Evolutionary conservation across 1,284 basidiomycete genomes (phyloP), one percentile per base, ranked within the genome.

Genomic region (Schizophyllum amplum): DNA sequence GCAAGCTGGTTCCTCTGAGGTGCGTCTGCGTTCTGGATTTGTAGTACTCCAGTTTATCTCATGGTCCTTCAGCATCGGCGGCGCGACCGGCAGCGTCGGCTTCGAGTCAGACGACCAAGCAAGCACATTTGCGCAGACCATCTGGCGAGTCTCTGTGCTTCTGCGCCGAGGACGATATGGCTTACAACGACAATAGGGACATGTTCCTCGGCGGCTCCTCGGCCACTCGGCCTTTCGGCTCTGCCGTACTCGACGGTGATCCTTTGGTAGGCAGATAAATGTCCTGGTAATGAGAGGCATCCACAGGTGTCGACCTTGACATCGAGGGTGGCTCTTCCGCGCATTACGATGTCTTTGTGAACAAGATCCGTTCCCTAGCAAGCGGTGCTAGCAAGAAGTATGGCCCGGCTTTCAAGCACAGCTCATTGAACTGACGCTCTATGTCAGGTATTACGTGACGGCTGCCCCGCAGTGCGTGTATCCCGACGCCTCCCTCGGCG

Each of bases 211-310:
- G 82, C 25, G 82, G 82, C 13, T 74, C 68, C 24, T 82, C 78
- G 53, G 73, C 76, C 22, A 83, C 78, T 20, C 75, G 83, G 47
- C 83, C 83, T 0, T 85, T 86, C 62, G 84, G 83, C 26, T 72
- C 63, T 61, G 84, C 83, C 6, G 74, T 86, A 57, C 72, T 86
- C 4, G 83, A 86, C 64, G 84, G 83, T 82, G 83, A 33, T 48
- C 13, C 7, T 25, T 58, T 47, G 13, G 24, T 27, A 55, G 17
- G 49, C 23, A 46, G n/a, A 7, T 5, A n/a, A 49, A 49, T 5
- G n/a, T n/a, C n/a, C n/a, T n/a, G n/a, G n/a, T n/a, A n/a, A n/a
- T n/a, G n/a, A n/a, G n/a, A n/a, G n/a, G n/a, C n/a, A 23, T 33
- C 52, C 59, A 20, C 60, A 86, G 27, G 84, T 17, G 75, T 87